phyloP scores from a whole-genome alignment of 2,329 filamentous ascomycete genomes.

The Claviceps maximensis region DNA sequence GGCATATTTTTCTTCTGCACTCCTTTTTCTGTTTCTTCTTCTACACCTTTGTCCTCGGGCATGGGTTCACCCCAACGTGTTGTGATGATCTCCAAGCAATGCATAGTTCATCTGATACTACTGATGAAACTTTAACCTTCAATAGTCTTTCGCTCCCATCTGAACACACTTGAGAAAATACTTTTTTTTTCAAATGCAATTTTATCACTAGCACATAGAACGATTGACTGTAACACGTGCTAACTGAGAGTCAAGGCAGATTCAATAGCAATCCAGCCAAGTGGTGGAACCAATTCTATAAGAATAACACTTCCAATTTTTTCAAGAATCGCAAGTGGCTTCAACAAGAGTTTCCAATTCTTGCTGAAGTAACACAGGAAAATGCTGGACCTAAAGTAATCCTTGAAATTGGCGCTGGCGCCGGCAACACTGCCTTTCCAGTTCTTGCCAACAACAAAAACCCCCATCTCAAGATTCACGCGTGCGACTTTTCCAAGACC shows the following conservation, averaged over 20 bases:
- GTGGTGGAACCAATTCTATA: constrained; percentile 98
- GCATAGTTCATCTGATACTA: constrained; percentile 60
- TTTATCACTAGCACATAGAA: not conserved
- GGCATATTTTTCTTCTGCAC: not conserved
- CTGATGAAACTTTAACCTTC: constrained; percentile 46
- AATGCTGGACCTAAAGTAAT: constrained; percentile 58
- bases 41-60: not conserved
- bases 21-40: not conserved
- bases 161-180: constrained; percentile 26
- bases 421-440: constrained; percentile 93
- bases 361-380: constrained; percentile 60
- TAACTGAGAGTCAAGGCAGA: constrained; percentile 42
- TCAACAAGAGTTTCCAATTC: constrained; percentile 83
- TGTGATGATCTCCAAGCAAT: constrained; percentile 43
- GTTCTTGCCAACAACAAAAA: constrained; percentile 78
- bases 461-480: constrained; percentile 67
- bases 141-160: constrained; percentile 60
- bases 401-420: constrained; percentile 86
- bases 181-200: not conserved
- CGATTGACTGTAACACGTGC: constrained; percentile 12
- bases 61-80: constrained; percentile 18
- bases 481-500: constrained; percentile 91
- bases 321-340: constrained; percentile 99
- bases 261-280: constrained; percentile 86
- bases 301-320: constrained; percentile 93